Percentiles rank a stretch among this genome's conserved stretches.
phyloP scores from a whole-genome alignment of 2,329 filamentous ascomycete species.

The Tolypocladium sp. region DNA sequence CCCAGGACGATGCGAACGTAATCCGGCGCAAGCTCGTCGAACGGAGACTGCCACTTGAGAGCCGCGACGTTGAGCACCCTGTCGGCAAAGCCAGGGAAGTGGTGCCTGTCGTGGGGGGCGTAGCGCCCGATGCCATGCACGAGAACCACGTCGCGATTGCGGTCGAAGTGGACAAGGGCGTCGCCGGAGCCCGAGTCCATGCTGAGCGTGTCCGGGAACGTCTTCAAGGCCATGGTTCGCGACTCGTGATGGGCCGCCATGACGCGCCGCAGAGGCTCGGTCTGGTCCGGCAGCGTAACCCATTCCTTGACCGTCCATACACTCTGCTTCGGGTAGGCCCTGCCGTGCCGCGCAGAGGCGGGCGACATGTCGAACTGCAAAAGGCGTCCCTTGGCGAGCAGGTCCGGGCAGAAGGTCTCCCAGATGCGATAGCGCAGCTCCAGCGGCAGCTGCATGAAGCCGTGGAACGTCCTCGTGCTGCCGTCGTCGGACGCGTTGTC shows the following conservation, averaged over 20 bases:
- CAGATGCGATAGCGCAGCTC: constrained; percentile 24
- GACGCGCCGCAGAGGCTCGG: constrained; percentile 16
- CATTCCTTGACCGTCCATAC: constrained; percentile 13
- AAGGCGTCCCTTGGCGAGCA: constrained; percentile 12
- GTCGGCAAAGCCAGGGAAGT: constrained; percentile 17
- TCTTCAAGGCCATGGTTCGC: constrained; percentile 19
- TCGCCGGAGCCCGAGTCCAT: constrained; percentile 15
- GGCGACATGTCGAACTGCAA: constrained; percentile 6
- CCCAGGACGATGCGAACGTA: constrained; percentile 2
- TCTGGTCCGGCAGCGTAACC: constrained; percentile 16
- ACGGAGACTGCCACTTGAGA: constrained; percentile 1
- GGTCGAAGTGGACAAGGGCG: constrained; percentile 18
- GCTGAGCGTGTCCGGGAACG: constrained; percentile 21
- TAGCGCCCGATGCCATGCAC: constrained; percentile 5
- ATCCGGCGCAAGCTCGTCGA: neutral
- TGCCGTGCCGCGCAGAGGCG: neutral
- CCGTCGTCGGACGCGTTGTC: neutral
- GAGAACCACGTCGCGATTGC: constrained; percentile 19
- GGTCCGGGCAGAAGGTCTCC: constrained; percentile 21
- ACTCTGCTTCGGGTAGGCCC: neutral
- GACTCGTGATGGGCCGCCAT: constrained; percentile 25
- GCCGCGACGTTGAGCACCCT: constrained; percentile 19
- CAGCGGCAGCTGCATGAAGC: constrained; percentile 18
- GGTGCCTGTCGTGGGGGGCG: neutral
- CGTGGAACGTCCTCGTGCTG: constrained; percentile 9